A percentile compares a stretch with the other conserved stretches of the same genome.
These are phyloP conservation scores for Aspergillus nomiae DNA, from an alignment of 2,329 filamentous ascomycete genomes.

Conservation along the genomic window DNA sequence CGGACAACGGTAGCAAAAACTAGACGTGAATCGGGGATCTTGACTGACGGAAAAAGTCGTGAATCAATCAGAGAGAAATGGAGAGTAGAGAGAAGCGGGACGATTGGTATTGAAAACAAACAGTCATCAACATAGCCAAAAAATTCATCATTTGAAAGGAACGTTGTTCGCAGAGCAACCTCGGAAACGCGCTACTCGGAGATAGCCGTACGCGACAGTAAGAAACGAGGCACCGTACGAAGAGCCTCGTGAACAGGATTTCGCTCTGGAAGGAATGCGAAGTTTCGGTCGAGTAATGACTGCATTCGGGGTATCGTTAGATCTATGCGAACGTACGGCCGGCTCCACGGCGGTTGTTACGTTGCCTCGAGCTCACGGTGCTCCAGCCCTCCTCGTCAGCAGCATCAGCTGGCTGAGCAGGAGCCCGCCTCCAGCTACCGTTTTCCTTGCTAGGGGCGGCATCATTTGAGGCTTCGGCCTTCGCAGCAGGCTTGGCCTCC, in stretches of 20 bases:
- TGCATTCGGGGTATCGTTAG: constrained; percentile 35
- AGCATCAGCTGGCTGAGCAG: constrained; percentile 32
- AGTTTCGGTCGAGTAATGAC: constrained; percentile 20
- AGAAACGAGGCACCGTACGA: not conserved
- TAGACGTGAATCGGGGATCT: constrained; percentile 34
- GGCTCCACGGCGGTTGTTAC: constrained; percentile 47
- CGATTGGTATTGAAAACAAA: constrained; percentile 21
- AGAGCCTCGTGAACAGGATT: not conserved
- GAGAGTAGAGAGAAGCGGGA: constrained; percentile 20
- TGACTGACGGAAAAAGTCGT: constrained; percentile 33
- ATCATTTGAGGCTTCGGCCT: constrained; percentile 57
- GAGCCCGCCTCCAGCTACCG: constrained; percentile 44
- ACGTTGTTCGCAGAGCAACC: constrained; percentile 3
- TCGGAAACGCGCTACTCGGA: not conserved
- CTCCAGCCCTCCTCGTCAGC: constrained; percentile 52
- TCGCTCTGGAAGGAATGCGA: constrained; percentile 11
- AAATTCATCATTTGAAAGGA: constrained; percentile 17
- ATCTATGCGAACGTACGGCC: constrained; percentile 44
- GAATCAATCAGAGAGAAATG: constrained; percentile 29
- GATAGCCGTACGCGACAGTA: not conserved
- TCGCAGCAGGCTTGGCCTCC: constrained; percentile 46
- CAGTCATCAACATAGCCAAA: constrained; percentile 29
- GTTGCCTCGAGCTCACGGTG: constrained; percentile 48
- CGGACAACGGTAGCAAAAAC: constrained; percentile 37
- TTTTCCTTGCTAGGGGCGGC: constrained; percentile 47